Conservation (phyloP, 345 rosid genomes). For the Citrus maxima region DNA sequence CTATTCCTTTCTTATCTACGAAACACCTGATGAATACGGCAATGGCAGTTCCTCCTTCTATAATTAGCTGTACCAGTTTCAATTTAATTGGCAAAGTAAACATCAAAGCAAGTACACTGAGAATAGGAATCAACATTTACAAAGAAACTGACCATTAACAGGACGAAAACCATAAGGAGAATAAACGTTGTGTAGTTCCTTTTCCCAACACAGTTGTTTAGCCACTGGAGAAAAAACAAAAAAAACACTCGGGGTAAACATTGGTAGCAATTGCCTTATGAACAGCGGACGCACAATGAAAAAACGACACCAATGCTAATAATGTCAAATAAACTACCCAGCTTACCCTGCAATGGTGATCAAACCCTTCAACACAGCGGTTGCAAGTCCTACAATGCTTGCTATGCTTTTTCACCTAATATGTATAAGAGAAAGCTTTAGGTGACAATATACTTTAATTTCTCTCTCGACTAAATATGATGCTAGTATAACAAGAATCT, state of each 20-base stretch:
- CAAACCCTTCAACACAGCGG: slow-evolving; percentile 96
- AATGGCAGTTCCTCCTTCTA: slow-evolving; percentile 91
- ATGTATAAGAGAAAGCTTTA: slow-evolving; percentile 4
- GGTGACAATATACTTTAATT: background rate
- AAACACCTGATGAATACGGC: slow-evolving; percentile 91
- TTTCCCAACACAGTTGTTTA: slow-evolving; percentile 91
- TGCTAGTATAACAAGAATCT: background rate
- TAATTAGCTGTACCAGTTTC: slow-evolving; percentile 50
- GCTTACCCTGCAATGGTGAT: slow-evolving; percentile 95
- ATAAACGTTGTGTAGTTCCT: slow-evolving; percentile 87
- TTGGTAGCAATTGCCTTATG: slow-evolving; percentile 6
- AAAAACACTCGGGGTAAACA: background rate
- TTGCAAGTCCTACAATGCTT: slow-evolving; percentile 95
- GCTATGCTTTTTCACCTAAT: slow-evolving; percentile 86
- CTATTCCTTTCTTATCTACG: slow-evolving; percentile 78
- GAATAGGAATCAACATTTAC: background rate
- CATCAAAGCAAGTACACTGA: background rate
- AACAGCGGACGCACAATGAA: background rate
- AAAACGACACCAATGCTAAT: background rate
- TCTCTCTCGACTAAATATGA: background rate
- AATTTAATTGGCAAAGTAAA: background rate
- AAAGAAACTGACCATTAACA: slow-evolving; percentile 70
- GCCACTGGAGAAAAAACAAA: slow-evolving; percentile 57
- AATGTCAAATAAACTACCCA: background rate
- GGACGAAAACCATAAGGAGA: slow-evolving; percentile 74